These are phyloP conservation scores for Fusarium cyanostomum DNA, from an alignment of 2,329 filamentous ascomycete genomes.

Conservation along the genomic window DNA sequence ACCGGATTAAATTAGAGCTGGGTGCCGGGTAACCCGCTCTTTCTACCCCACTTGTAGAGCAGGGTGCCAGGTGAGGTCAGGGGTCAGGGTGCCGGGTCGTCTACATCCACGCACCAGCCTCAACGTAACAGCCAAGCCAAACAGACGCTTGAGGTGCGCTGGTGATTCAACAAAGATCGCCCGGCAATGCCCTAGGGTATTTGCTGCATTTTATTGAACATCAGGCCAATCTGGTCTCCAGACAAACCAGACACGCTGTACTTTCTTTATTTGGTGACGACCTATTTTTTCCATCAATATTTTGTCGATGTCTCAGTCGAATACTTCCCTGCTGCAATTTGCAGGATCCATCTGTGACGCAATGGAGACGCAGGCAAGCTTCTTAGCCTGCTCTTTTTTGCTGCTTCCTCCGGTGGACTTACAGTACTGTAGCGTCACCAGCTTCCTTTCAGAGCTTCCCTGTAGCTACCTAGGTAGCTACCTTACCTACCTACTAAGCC, in stretches of 20 bases:
- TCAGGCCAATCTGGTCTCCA: constrained; percentile 11
- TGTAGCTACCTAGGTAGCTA: constrained; percentile 20
- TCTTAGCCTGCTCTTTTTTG: not conserved
- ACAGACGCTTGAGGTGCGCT: constrained; percentile 1
- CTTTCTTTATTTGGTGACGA: constrained; percentile 18
- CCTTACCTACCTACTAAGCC: constrained; percentile 16
- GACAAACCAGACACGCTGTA: constrained; percentile 4
- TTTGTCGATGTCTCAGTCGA: constrained; percentile 17
- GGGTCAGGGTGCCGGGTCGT: too few relatives aligned
- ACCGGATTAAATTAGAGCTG: too few relatives aligned
- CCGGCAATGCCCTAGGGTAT: not conserved
- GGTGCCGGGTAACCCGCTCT: too few relatives aligned
- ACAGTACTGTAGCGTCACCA: constrained; percentile 24
- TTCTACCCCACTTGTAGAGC: too few relatives aligned
- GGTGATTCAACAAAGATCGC: constrained; percentile 31
- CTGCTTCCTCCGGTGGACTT: constrained; percentile 23
- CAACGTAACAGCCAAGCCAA: constrained; percentile 27
- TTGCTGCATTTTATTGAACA: not conserved
- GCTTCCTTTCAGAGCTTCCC: constrained; percentile 24
- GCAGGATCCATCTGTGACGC: constrained; percentile 35
- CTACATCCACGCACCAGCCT: constrained; percentile 17
- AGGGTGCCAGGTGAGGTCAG: too few relatives aligned
- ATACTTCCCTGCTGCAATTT: constrained; percentile 14
- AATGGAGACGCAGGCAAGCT: constrained; percentile 17
- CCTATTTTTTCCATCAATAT: not conserved